A percentile compares a stretch with the other conserved stretches of the same genome.
phyloP scores from a whole-genome alignment of 2,329 filamentous ascomycete genomes.

The Acrocalymma vagum region DNA sequence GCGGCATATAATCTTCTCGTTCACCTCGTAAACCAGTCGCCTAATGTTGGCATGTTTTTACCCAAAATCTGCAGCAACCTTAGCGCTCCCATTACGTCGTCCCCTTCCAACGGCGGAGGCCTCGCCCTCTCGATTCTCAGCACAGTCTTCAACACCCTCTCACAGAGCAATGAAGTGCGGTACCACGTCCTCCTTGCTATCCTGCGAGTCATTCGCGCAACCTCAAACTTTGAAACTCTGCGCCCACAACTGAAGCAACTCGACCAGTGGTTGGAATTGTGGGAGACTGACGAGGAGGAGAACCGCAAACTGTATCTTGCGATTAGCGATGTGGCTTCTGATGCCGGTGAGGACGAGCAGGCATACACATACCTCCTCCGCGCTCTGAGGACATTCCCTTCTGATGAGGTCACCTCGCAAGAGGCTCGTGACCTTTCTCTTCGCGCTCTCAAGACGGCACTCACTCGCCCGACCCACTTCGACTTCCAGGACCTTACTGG shows the following conservation, averaged over 20 bases:
- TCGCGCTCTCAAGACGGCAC: conserved; percentile 72
- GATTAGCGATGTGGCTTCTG: conserved; percentile 80
- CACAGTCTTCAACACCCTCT: conserved; percentile 96
- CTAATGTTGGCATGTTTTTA: conserved; percentile 85
- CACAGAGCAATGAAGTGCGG: conserved; percentile 73
- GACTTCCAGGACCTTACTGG: conserved; percentile 77
- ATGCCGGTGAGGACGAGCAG: conserved; percentile 79
- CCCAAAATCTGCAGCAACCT: conserved; percentile 90
- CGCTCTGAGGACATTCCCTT: conserved; percentile 80
- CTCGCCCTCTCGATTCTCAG: conserved; percentile 90
- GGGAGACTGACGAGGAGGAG: conserved; percentile 84
- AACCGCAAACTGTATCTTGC: conserved; percentile 85
- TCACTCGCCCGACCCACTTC: conserved; percentile 71
- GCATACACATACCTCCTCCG: conserved; percentile 76
- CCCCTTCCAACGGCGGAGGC: conserved; percentile 82
- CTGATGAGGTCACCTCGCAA: conserved; percentile 61
- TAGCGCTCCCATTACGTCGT: conserved; percentile 80
- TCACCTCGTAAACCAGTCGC: conserved; percentile 87
- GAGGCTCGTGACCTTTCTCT: conserved; percentile 68
- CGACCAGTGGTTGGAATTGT: conserved; percentile 81
- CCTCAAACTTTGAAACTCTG: conserved; percentile 76
- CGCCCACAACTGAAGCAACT: conserved; percentile 85
- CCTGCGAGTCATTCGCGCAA: conserved; percentile 80
- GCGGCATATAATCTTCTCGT: conserved; percentile 97
- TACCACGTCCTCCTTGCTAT: conserved; percentile 93